These are phyloP conservation scores for Fusarium miscanthi DNA, from an alignment of 2,329 filamentous ascomycete species.

Conservation along the genomic window DNA sequence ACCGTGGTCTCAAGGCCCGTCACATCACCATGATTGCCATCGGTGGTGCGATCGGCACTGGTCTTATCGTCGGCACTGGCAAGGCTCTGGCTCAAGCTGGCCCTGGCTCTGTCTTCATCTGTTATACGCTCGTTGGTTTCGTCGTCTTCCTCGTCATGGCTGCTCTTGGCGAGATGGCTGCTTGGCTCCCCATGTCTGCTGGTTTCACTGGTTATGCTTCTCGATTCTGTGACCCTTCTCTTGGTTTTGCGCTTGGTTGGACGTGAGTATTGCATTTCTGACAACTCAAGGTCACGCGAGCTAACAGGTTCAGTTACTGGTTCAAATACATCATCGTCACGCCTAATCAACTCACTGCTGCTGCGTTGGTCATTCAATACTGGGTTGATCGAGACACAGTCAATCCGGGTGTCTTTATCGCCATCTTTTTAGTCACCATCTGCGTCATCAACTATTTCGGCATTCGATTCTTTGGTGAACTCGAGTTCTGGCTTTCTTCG, in stretches of 20 bases:
- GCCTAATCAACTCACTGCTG: conserved; percentile 85
- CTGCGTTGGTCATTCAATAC: conserved; percentile 81
- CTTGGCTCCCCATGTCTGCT: conserved; percentile 80
- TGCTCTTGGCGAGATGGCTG: conserved; percentile 84
- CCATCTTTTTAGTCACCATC: conserved; percentile 73
- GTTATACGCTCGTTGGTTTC: conserved; percentile 75
- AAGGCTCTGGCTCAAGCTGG: conserved; percentile 64
- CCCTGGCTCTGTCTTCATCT: conserved; percentile 76
- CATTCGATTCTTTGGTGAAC: conserved; percentile 75
- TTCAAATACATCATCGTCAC: conserved; percentile 88
- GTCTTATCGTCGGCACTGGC: conserved; percentile 77
- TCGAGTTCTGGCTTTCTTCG: conserved; percentile 70
- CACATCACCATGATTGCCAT: conserved; percentile 74
- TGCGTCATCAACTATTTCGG: conserved; percentile 75
- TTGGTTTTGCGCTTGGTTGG: conserved; percentile 83
- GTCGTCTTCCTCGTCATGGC: conserved; percentile 86
- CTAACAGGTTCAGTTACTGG: conserved; percentile 61
- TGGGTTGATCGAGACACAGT: conserved; percentile 75
- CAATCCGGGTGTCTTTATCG: conserved; percentile 84
- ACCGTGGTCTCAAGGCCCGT: conserved; percentile 64
- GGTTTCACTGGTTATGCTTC: conserved; percentile 86
- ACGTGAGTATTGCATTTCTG: conserved; percentile 59
- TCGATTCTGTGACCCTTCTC: conserved; percentile 81
- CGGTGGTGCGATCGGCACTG: conserved; percentile 79
- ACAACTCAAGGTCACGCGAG: not conserved